Percentiles rank a stretch among this genome's conserved stretches.
These are phyloP conservation scores for Xylaria sp. DNA, from an alignment of 2,329 filamentous ascomycete species.

Conservation along the genomic window DNA sequence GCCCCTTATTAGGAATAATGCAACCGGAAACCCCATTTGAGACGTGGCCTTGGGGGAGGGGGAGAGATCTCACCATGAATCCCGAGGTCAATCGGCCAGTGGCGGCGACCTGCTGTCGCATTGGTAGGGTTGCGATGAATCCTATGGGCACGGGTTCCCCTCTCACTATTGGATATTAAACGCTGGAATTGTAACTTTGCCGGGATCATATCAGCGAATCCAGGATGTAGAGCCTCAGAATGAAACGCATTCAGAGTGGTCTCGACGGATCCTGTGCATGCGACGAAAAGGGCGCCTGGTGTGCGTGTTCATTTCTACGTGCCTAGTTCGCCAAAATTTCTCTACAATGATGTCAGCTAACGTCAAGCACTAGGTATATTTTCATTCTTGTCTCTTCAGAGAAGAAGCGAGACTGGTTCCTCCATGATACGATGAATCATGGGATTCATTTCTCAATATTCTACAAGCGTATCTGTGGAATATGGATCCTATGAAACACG, in stretches of 20 bases:
- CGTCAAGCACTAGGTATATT: not conserved
- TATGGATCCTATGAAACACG: not conserved
- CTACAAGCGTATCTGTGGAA: not conserved
- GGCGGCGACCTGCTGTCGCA: conserved; percentile 3
- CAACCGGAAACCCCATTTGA: not conserved
- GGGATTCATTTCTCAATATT: not conserved
- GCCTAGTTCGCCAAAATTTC: not conserved
- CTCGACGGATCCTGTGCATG: conserved; percentile 17
- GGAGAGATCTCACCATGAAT: not conserved
- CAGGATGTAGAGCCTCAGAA: conserved; percentile 6
- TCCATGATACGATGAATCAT: conserved; percentile 22
- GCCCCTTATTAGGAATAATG: not conserved
- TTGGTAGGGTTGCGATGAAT: conserved; percentile 28
- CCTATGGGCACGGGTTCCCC: conserved; percentile 10
- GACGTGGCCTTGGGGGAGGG: not conserved
- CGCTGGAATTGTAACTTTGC: conserved; percentile 8
- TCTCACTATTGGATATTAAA: conserved; percentile 9
- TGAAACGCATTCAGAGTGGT: conserved; percentile 28
- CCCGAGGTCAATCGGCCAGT: not conserved
- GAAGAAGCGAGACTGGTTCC: not conserved
- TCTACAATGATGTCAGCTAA: not conserved
- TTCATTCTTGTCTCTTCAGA: not conserved
- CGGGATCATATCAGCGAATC: not conserved
- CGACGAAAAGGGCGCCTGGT: conserved; percentile 13
- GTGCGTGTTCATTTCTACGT: not conserved